phyloP scores from a whole-genome alignment of 2,329 filamentous ascomycete species.

The Venturia aucupariae region DNA sequence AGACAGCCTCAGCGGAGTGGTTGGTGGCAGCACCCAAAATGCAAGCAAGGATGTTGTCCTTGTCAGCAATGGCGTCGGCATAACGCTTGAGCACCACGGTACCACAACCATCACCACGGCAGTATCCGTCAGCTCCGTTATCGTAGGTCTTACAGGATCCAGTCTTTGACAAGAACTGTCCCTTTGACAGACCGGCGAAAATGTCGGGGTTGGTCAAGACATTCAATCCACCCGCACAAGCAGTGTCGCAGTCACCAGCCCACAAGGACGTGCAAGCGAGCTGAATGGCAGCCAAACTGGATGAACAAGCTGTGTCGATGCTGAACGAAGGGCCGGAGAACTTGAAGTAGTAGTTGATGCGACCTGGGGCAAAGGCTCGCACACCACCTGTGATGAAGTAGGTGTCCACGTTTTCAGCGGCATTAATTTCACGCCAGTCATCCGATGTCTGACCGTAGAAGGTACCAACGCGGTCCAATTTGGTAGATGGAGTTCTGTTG shows the following conservation, averaged over 20 bases:
- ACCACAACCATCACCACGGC: conserved; percentile 66
- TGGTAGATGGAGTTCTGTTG: conserved; percentile 59
- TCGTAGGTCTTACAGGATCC: conserved; percentile 75
- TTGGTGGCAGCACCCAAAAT: conserved; percentile 70
- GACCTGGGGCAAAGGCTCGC: conserved; percentile 51
- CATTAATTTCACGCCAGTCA: conserved; percentile 69
- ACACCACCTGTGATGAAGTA: conserved; percentile 58
- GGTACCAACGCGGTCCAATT: conserved; percentile 56
- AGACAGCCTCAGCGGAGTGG: conserved; percentile 71
- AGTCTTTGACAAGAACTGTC: conserved; percentile 68
- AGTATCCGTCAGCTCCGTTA: conserved; percentile 72
- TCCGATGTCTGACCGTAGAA: conserved; percentile 70
- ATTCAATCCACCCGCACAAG: conserved; percentile 68
- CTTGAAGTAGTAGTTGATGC: conserved; percentile 70
- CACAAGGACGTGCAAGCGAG: conserved; percentile 64
- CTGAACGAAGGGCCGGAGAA: conserved; percentile 65
- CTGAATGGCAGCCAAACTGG: conserved; percentile 62
- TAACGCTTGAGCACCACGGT: conserved; percentile 70
- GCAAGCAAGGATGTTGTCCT: conserved; percentile 62
- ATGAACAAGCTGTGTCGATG: conserved; percentile 72
- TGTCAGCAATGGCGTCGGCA: conserved; percentile 66
- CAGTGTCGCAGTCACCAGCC: conserved; percentile 70
- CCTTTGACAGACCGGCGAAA: conserved; percentile 65
- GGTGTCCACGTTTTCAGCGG: conserved; percentile 60
- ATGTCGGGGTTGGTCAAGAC: conserved; percentile 75